Evolutionary conservation across 1,284 basidiomycete species (phyloP).

Genomic region (Cerioporus squamosus): DNA sequence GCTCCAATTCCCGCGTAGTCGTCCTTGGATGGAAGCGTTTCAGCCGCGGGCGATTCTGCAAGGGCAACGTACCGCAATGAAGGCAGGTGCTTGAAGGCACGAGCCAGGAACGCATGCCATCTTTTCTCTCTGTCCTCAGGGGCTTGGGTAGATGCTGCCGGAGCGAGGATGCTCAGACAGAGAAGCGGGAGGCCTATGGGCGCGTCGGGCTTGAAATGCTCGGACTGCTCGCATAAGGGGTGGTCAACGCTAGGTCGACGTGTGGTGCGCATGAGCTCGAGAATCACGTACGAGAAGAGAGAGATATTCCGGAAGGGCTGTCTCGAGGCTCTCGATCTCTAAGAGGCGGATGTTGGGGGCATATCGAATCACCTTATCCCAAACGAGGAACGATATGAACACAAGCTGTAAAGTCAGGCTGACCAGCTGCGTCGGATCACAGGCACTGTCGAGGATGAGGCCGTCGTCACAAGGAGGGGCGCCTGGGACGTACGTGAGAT

Average conservation of each 20-base stretch:
- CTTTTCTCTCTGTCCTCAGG: too few relatives aligned
- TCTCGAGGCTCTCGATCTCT: not conserved
- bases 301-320: not conserved
- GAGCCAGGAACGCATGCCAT: too few relatives aligned
- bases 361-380: not conserved
- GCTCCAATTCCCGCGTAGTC: too few relatives aligned
- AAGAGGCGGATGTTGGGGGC: not conserved
- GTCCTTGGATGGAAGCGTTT: too few relatives aligned
- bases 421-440: too few relatives aligned
- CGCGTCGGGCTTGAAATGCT: not conserved
- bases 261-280: not conserved
- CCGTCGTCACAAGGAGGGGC: too few relatives aligned
- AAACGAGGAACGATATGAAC: too few relatives aligned
- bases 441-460: too few relatives aligned
- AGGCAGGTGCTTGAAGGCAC: not conserved
- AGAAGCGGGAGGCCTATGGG: not conserved
- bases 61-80: conserved; percentile 4
- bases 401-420: too few relatives aligned
- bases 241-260: not conserved
- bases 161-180: not conserved
- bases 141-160: too few relatives aligned
- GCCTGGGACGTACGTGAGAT: too few relatives aligned
- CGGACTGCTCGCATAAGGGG: not conserved
- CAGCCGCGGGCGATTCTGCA: too few relatives aligned
- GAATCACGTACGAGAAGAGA: not conserved